A percentile compares a stretch with the other conserved stretches of the same genome.
Conservation (phyloP, 1,284 basidiomycete genomes). For the Pyrrhoderma lamaoense region DNA sequence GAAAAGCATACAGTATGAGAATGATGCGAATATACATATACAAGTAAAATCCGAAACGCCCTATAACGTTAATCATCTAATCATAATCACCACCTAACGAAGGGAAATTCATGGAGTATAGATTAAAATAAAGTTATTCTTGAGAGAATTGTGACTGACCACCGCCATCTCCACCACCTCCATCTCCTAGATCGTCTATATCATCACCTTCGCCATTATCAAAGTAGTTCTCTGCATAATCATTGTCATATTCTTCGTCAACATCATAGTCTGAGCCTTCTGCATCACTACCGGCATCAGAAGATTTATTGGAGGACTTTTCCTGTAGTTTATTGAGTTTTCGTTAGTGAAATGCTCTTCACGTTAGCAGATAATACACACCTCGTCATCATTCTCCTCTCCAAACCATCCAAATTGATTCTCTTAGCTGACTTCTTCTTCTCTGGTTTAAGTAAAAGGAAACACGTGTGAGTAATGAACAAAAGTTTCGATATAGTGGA, state of each 20-base stretch:
- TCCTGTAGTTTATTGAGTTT: conserved; percentile 34
- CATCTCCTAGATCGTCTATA: conserved; percentile 64
- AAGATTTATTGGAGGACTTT: conserved; percentile 57
- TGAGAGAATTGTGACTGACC: conserved; percentile 18
- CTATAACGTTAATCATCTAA: not conserved
- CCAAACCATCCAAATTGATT: conserved; percentile 58
- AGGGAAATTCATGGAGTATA: not conserved
- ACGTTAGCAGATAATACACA: conserved; percentile 43
- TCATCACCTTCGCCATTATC: conserved; percentile 79
- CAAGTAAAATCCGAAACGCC: no score
- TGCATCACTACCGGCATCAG: conserved; percentile 54
- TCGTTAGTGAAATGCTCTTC: not conserved
- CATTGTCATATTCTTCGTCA: conserved; percentile 79
- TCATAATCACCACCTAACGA: conserved; percentile 8
- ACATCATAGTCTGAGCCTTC: conserved; percentile 71
- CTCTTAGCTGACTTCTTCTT: conserved; percentile 35
- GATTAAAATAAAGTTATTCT: not conserved
- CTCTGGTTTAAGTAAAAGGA: conserved; percentile 21
- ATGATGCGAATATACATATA: no score
- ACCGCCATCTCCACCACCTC: conserved; percentile 55
- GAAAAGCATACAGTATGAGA: no score
- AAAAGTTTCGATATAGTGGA: no score
- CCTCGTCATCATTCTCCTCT: conserved; percentile 47
- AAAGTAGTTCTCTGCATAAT: conserved; percentile 81
- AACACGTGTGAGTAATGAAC: no score